Evolutionary conservation across 495 filamentous ascomycete species (phyloP), one percentile per base, ranked within the genome.

Genomic region (Glarea lozoyensis): DNA sequence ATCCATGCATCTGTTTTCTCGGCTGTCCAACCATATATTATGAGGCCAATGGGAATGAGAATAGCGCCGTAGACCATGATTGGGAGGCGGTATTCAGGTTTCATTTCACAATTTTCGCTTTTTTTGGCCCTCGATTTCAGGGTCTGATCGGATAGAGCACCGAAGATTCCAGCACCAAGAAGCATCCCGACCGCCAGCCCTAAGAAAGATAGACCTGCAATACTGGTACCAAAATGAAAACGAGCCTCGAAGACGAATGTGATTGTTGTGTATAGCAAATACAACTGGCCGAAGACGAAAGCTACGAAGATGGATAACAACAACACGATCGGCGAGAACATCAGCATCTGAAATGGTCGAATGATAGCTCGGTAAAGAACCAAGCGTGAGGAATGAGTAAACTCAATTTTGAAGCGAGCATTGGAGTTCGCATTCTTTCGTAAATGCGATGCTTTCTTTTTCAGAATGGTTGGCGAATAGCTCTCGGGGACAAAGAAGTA

Each of bases 11-110:
- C 54, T 2, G 60, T 45, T 23, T 65, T 62, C 22, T 72, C 56
- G 0, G 70, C 68, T 5, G 76, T 76, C 81, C 81, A 85, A 1
- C 79, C 81, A 45, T 83, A 84, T 65, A 76, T 67, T 52, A 85
- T 78, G 1, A 86, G 59, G 0, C 72, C 72, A 12, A 68, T 52
- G 0, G 72, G 68, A 11, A 72, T 52, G 9, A 49, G 48, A 10
- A 62, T 47, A 10, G 55, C 59, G 4, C 59, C 63, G 29, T 65
- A 54, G 24, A 65, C 52, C 32, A 58, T 45, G 9, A 61, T 54
- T 13, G 68, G 66, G 7, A 72, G 53, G 3, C 68, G 56, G 18
- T 61, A 65, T 38, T 71, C 68, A 1, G 72, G 65, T 43, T 68
- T 21, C 37, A 46, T 17, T 51, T 51, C 10, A 52, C 60, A 2